Evolutionary conservation across 768 basidiomycete species (phyloP).

Genomic region (Russula dissimulans): DNA sequence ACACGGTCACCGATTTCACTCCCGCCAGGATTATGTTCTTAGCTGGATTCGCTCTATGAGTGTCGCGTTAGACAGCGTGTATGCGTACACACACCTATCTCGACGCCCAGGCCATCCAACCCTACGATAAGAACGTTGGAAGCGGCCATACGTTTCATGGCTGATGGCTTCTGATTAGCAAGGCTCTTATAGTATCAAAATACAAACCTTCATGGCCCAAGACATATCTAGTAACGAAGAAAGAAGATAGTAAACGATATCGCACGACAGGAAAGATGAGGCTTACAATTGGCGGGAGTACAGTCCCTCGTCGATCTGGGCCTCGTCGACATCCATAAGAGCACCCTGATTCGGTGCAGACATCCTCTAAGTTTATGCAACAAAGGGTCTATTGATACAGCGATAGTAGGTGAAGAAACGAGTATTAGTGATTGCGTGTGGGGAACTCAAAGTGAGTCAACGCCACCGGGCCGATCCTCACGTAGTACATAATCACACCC

Average conservation of each 20-base stretch:
- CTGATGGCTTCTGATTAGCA: slow-evolving; percentile 33
- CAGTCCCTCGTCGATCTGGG: slow-evolving; percentile 84
- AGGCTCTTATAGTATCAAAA: background rate
- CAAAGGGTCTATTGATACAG: slow-evolving; percentile 2
- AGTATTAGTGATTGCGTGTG: background rate
- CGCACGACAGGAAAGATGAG: slow-evolving; percentile 2
- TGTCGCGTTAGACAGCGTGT: background rate
- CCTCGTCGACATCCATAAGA: slow-evolving; percentile 80
- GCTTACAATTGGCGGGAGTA: slow-evolving; percentile 90
- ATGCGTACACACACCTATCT: slow-evolving; percentile 60
- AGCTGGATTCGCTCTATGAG: slow-evolving; percentile 38
- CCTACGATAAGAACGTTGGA: slow-evolving; percentile 95
- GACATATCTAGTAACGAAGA: slow-evolving; percentile 57
- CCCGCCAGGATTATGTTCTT: slow-evolving; percentile 95
- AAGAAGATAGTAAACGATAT: slow-evolving; percentile 17
- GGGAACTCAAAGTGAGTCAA: background rate
- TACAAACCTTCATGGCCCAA: slow-evolving; percentile 86
- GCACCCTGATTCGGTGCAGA: slow-evolving; percentile 30
- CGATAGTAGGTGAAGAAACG: background rate
- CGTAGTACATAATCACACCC: background rate
- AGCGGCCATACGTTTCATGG: slow-evolving; percentile 98
- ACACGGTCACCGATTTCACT: slow-evolving; percentile 94
- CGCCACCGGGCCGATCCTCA: background rate
- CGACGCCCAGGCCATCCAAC: slow-evolving; percentile 84
- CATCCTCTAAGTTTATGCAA: slow-evolving; percentile 25